Base-by-base conservation (phyloP, 2,329 filamentous ascomycete genomes). In the Pseudopithomyces maydicus region DNA sequence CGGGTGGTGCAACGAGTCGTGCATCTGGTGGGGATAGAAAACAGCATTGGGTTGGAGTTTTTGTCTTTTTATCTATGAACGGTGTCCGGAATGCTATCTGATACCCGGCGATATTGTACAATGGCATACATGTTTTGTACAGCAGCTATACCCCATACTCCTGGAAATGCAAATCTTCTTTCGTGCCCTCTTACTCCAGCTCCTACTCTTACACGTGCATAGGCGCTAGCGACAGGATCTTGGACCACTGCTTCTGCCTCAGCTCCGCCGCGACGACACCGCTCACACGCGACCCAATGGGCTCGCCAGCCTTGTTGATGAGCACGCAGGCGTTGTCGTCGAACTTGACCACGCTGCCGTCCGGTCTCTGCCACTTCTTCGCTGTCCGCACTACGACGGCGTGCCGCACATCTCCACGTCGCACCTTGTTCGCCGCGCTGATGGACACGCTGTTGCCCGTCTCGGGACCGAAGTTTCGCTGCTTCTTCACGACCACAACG, bases 271-370 rank as follows among this genome's bases (percentile, higher is more conserved):
- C 95, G 43, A 99, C 95, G 43, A 98, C 87, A 64, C 93, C 86
- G 86, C 72, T 69, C 61, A 65, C 64, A 75, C 95, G 89, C 15
- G 90, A 92, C 51, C 95, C 95, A 67, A 99, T 91, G 22, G 95
- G 95, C 76, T 99, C 95, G 42, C 95, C 96, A 10, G 91, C 85
- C 85, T 98, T 99, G 81, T 96, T 98, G 77, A 99, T 90, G 66
- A 99, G 82, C 44, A 99, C 95, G 75, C 95, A 99, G 46, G 95
- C 95, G 78, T 99, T 99, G 79, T 99, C 95, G 78, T 96, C 95
- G 77, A 99, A 99, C 67, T 88, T 88, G 65, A 99, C 89, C 45
- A 95, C 88, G 73, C 89, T 93, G 51, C 95, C 95, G 80, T 99
- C 95, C 32, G 87, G 86, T 61, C 95, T 85, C 77, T 95, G 91